Base-by-base conservation (phyloP, 2,329 filamentous ascomycete genomes). In the Didymellaceae sp. region DNA sequence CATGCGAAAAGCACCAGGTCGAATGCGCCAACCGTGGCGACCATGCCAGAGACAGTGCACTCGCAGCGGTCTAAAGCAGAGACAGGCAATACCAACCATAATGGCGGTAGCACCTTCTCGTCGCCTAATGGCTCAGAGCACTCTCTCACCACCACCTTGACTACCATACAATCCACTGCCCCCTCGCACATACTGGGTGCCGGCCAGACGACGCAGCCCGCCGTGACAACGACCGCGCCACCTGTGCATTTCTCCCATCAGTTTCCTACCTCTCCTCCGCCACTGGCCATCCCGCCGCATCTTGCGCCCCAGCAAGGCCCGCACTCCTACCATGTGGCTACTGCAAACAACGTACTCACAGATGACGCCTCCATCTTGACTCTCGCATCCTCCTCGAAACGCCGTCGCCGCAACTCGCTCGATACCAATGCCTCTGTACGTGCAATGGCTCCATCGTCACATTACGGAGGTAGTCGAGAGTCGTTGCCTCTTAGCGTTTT, bases 331-430 rank as follows among this genome's bases (percentile, higher is more conserved):
- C 83, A 80, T 41, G 84, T 82, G n/a, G 89, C 89, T 1, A 93
- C 88, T 0, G 89, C 90, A 43, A 91, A 92, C 73, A 90, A 90
- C 63, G 80, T 93, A 5, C 78, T 93, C 25, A 91, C 88, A 1
- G 90, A 95, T 71, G 90, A 95, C 68, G 90, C 90, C 17, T 93
- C 89, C 20, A 92, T 95, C 60, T 76, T 95, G 53, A 95, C 90
- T 0, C 80, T 95, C 11, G 90, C 90, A 2, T 93, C 89, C 4
- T 92, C 89, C 0, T 90, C 87, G 58, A 91, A 93, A 75, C 84
- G 87, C 28, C 83, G 86, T 21, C 86, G 90, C 26, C 83, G 90
- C 39, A 84, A 89, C 53, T 92, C 89, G 22, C 86, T 93, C 74
- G 90, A 94, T 71, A 94, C 90, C 0, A 89, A 94, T 68, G 90